phyloP scores from a whole-genome alignment of 2,329 filamentous ascomycete genomes.

The Fusarium solani-melongenae region DNA sequence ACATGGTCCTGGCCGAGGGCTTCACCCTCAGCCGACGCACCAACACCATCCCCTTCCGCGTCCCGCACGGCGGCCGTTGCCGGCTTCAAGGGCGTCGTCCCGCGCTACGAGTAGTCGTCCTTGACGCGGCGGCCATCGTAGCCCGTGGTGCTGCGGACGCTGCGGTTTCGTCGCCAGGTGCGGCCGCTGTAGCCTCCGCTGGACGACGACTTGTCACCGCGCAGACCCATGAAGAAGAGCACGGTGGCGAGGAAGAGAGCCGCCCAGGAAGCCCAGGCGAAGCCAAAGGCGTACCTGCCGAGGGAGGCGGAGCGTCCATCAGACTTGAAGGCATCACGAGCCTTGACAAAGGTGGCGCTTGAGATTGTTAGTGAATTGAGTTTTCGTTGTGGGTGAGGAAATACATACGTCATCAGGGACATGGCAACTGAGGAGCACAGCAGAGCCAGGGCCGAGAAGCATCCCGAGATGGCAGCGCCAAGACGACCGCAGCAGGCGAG shows the following conservation, averaged over 20 bases:
- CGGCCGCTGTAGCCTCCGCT: constrained; percentile 44
- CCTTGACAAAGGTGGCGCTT: constrained; percentile 72
- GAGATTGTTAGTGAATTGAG: constrained; percentile 11
- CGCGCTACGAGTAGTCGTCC: constrained; percentile 72
- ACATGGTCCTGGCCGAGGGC: background rate
- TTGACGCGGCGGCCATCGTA: constrained; percentile 69
- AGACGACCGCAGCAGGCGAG: constrained; percentile 78
- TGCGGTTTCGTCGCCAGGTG: constrained; percentile 48
- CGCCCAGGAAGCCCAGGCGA: constrained; percentile 79
- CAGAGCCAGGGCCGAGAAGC: constrained; percentile 69
- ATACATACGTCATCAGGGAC: constrained; percentile 78
- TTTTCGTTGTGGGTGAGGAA: background rate
- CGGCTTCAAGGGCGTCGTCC: background rate
- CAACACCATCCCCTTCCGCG: background rate
- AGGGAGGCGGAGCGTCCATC: constrained; percentile 68
- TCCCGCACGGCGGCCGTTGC: background rate
- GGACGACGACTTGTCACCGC: constrained; percentile 57
- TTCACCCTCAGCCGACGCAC: background rate
- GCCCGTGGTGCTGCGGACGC: constrained; percentile 51
- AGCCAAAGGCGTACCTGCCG: constrained; percentile 77
- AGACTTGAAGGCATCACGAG: constrained; percentile 72
- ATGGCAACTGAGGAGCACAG: constrained; percentile 76
- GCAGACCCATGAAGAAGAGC: constrained; percentile 73
- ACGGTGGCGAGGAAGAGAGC: constrained; percentile 73
- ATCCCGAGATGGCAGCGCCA: constrained; percentile 73